Evolutionary conservation across 2,329 filamentous ascomycete genomes (phyloP), one percentile per base, ranked within the genome.

Genomic region (Cylindrodendrum hubeiense): DNA sequence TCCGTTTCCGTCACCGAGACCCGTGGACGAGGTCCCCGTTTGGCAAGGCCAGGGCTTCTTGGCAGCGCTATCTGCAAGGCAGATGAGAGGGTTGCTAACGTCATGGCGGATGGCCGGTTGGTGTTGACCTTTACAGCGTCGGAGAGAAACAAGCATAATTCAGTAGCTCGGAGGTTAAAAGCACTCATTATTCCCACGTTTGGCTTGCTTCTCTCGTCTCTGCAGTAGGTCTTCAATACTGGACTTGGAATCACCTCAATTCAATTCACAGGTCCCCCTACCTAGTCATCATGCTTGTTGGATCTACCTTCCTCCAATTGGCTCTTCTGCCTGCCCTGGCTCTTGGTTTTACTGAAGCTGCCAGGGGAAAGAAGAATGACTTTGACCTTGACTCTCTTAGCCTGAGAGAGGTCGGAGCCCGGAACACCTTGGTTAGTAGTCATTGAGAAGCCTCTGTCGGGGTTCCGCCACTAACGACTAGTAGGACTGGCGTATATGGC

Each of bases 401-500:
- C 10, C 44, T 79, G 15, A 66, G 79, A 12, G 79, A 81, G 51
- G 79, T 81, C 3, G 79, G 79, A 4, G 76, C 78, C 9, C 75
- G 79, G 6, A 81, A 81, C 67, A 81, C 79, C 2, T 60, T 80
- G 33, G 79, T 80, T 4, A 41, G 73, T 63, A 13, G 5, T 19
- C 17, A 5, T 19, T 10, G 1, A 1, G 22, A 8, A 5, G 17
- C 10, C 26, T 1, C 4, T 22, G 0, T 3, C 1, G n/a, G 8
- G 12, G 1, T 2, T 2, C 0, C 2, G 2, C 8, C 9, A 33
- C 53, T 71, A 3, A 72, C 41, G 15, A 28, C 17, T 0, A 2
- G 2, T 19, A 82, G 79, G 79, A 81, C 51, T 82, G 80, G 80
- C 77, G 80, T 15, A 67, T 82, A 1, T 82, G 80, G 79, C 67